Conservation (phyloP, 805 yeast genomes). For the Nakazawaea ambrosiae region DNA sequence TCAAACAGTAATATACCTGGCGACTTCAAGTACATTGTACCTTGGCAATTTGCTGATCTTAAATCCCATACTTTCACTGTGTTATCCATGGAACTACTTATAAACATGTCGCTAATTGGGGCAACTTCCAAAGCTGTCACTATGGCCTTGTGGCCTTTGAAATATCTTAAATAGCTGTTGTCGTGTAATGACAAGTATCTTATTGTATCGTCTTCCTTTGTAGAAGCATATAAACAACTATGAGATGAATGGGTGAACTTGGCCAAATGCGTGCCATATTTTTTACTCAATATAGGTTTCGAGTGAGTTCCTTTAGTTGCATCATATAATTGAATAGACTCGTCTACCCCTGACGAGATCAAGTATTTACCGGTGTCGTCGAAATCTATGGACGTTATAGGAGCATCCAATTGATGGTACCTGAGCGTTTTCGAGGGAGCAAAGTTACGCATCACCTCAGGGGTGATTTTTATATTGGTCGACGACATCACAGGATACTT, state of each 20-base stretch:
- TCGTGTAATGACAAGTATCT: slow-evolving; percentile 72
- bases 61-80: slow-evolving; percentile 87
- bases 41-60: slow-evolving; percentile 58
- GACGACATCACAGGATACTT: slow-evolving; percentile 3
- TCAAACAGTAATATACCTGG: slow-evolving; percentile 65
- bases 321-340: slow-evolving; percentile 79
- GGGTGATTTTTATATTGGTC: slow-evolving; percentile 12
- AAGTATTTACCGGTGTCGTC: slow-evolving; percentile 79
- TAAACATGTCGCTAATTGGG: slow-evolving; percentile 58
- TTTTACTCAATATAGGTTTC: slow-evolving; percentile 72
- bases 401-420: slow-evolving; percentile 37
- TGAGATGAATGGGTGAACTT: slow-evolving; percentile 69
- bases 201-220: slow-evolving; percentile 69
- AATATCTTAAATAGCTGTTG: slow-evolving; percentile 77
- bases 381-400: slow-evolving; percentile 65
- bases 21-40: slow-evolving; percentile 46
- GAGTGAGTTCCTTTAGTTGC: slow-evolving; percentile 56
- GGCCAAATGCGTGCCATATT: slow-evolving; percentile 88
- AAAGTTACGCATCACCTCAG: slow-evolving; percentile 15
- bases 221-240: slow-evolving; percentile 71
- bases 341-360: slow-evolving; percentile 73
- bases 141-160: slow-evolving; percentile 76
- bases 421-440: slow-evolving; percentile 32
- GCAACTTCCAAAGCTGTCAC: slow-evolving; percentile 69
- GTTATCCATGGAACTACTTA: slow-evolving; percentile 68